These are phyloP conservation scores for Herpetomonas tarakana DNA, from an alignment of 208 protist genomes.

Conservation along the genomic window DNA sequence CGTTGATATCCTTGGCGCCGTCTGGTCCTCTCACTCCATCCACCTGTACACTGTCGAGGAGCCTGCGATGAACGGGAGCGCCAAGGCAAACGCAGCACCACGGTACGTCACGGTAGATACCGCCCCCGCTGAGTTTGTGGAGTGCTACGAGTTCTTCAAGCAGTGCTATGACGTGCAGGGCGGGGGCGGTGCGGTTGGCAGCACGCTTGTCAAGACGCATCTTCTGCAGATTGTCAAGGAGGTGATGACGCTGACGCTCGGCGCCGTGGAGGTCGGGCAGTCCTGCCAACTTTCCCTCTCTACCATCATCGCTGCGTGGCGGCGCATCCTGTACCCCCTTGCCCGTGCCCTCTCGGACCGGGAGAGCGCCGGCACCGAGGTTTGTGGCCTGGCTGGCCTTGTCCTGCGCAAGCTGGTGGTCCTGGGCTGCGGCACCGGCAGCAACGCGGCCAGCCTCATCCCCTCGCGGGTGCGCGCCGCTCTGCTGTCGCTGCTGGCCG, in stretches of 20 bases:
- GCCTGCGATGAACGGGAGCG: neutral
- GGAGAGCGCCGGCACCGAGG: constrained; percentile 42
- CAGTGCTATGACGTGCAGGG: constrained; percentile 31
- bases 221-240: constrained; percentile 76
- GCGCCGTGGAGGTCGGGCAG: constrained; percentile 6
- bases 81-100: neutral
- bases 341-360: constrained; percentile 48
- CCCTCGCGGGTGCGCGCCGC: constrained; percentile 29
- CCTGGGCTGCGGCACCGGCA: constrained; percentile 26
- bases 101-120: constrained; percentile 19
- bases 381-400: constrained; percentile 65
- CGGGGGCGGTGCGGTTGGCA: constrained; percentile 8
- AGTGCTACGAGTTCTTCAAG: constrained; percentile 58
- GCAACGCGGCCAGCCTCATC: constrained; percentile 18
- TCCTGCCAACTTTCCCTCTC: constrained; percentile 18
- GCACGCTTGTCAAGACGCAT: constrained; percentile 57
- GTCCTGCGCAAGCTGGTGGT: constrained; percentile 74
- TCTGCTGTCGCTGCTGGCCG: constrained; percentile 54
- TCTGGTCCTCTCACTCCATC: constrained; percentile 47
- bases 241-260: constrained; percentile 57
- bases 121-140: constrained; percentile 23
- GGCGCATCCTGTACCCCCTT: constrained; percentile 60
- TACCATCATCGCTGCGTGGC: constrained; percentile 64
- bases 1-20: constrained; percentile 46
- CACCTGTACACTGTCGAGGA: neutral